Conservation (phyloP, 106 monocot species). For the Amphibolis antarctica region DNA sequence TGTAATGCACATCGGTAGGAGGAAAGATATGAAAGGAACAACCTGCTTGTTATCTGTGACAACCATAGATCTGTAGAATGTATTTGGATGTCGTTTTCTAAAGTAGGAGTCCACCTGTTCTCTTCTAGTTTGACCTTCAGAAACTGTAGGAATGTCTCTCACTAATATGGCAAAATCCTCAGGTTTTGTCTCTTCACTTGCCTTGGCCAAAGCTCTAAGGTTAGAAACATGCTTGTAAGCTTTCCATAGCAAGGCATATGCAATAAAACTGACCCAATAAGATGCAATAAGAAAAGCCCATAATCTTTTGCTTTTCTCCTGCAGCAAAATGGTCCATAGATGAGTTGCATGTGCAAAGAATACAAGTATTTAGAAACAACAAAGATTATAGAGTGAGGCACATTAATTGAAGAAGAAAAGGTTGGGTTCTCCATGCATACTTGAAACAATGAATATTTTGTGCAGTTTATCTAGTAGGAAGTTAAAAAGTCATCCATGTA, state of each 20-base stretch:
- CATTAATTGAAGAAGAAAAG: no score
- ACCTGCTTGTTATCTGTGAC: conserved; percentile 66
- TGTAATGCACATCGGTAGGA: no score
- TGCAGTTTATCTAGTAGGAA: no score
- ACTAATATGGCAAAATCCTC: conserved; percentile 73
- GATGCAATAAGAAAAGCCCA: conserved; percentile 68
- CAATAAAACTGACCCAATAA: conserved; percentile 79
- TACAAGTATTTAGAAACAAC: no score
- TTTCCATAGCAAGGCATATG: conserved; percentile 63
- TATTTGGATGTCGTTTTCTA: conserved; percentile 66
- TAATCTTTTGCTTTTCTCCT: conserved; percentile 53
- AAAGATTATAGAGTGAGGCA: no score
- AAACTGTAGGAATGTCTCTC: conserved; percentile 58
- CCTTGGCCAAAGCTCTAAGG: conserved; percentile 56
- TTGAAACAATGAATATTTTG: no score
- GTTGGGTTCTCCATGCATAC: no score
- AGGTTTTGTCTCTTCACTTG: conserved; percentile 33
- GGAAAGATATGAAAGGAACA: no score
- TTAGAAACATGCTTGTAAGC: conserved; percentile 76
- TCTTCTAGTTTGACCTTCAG: conserved; percentile 50
- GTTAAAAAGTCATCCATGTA: no score
- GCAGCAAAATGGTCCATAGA: conserved; percentile 7
- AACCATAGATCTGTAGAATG: conserved; percentile 83
- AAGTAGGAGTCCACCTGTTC: conserved; percentile 85
- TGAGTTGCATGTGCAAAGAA: background rate